Evolutionary conservation across 176 grass and related monocot genomes (phyloP).

Genomic region (Oryza glaberrima): DNA sequence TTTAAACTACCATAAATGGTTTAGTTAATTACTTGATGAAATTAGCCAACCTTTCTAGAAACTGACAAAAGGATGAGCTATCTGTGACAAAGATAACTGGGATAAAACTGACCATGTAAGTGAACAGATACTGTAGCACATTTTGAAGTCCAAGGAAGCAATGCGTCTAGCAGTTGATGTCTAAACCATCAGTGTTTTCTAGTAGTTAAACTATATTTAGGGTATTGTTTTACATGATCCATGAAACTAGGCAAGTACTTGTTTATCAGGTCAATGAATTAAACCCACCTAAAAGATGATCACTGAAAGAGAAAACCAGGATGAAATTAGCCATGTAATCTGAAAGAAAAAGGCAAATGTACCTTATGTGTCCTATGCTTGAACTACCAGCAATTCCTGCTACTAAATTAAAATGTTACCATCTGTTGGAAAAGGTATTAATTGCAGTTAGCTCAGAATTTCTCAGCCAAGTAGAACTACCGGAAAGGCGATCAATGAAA

Average conservation of each 20-base stretch:
- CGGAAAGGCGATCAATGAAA: conserved; percentile 47
- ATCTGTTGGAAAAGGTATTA: conserved; percentile 30
- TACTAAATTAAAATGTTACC: conserved; percentile 42
- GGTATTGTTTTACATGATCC: conserved; percentile 25
- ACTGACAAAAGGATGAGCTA: conserved; percentile 18
- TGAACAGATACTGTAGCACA: conserved; percentile 5
- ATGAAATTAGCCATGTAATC: conserved; percentile 45
- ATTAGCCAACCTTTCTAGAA: conserved; percentile 21
- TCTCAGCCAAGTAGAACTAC: conserved; percentile 46
- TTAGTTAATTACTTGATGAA: conserved; percentile 27
- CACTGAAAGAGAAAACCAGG: conserved; percentile 47
- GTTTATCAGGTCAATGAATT: conserved; percentile 41
- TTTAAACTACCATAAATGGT: not conserved
- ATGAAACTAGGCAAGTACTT: conserved; percentile 33
- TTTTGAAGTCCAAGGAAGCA: conserved; percentile 45
- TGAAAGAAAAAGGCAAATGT: conserved; percentile 30
- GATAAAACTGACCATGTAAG: conserved; percentile 35
- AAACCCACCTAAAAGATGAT: conserved; percentile 45
- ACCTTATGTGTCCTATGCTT: conserved; percentile 35
- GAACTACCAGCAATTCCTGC: conserved; percentile 49
- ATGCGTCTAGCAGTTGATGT: conserved; percentile 31
- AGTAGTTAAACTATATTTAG: conserved; percentile 40
- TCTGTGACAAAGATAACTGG: conserved; percentile 44
- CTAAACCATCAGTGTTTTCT: conserved; percentile 42
- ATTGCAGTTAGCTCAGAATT: conserved; percentile 40